Evolutionary conservation across 805 yeast species (phyloP).

Genomic region (Zygosaccharomyces bailii): DNA sequence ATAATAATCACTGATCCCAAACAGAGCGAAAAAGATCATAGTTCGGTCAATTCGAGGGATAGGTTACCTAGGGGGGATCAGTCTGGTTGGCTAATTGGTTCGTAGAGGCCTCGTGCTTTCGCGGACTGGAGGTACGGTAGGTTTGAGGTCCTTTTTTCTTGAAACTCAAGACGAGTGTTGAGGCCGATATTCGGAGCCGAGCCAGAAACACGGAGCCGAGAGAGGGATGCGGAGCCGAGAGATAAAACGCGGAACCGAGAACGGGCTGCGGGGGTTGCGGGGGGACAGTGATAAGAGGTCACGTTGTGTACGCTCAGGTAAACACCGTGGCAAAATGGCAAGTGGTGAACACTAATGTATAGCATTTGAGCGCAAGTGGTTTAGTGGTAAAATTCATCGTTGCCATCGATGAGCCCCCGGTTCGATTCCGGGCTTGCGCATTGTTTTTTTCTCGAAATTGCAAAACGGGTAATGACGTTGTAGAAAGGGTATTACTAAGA

Average conservation of each 20-base stretch:
- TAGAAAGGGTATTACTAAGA: too few relatives aligned
- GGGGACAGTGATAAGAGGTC: too few relatives aligned
- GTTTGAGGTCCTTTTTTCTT: neutral
- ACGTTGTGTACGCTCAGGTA: too few relatives aligned
- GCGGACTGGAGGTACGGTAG: neutral
- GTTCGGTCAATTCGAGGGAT: neutral
- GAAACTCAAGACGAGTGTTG: neutral
- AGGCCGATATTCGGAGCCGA: neutral
- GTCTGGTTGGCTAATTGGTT: neutral
- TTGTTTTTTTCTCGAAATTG: neutral
- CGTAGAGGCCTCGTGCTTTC: slow-evolving; percentile 6
- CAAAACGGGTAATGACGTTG: too few relatives aligned
- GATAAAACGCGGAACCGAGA: neutral
- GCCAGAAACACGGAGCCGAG: slow-evolving; percentile 4
- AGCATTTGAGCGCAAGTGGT: neutral
- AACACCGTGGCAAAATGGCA: too few relatives aligned
- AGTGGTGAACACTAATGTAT: too few relatives aligned
- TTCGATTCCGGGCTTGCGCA: neutral
- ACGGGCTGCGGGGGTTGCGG: too few relatives aligned
- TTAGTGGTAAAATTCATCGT: neutral
- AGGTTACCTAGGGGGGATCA: neutral
- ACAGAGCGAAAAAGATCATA: neutral
- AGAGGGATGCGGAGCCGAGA: neutral
- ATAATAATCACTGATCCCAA: neutral
- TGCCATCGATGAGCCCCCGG: neutral